Evolutionary conservation across 1,284 basidiomycete species (phyloP), one percentile per base, ranked within the genome.

Genomic region (Apiotrichum gamsii): DNA sequence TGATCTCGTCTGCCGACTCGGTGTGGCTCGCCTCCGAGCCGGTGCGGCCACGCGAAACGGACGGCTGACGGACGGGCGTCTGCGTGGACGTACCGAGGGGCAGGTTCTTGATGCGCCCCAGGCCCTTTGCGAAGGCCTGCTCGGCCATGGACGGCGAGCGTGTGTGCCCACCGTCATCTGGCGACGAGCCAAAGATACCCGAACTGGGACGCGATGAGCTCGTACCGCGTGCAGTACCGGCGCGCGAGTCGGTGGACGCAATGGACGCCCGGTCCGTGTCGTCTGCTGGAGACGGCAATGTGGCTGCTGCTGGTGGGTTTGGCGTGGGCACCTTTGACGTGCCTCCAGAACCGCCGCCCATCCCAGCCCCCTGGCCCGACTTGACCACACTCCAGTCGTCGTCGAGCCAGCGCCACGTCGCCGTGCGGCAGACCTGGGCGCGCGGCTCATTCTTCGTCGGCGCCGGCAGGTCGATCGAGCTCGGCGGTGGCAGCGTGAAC

Each of bases 381-480:
- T 41, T 41, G 15, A 51, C 49, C 10, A 91, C 83, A 5, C 78
- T 77, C 89, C 89, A 93, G 66, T 93, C 89, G 24, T 80, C 78
- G 65, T 93, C 88, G 47, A 87, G 82, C 89, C 89, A 93, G 23
- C 74, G 74, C 90, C 90, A 93, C 8, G 73, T 78, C 23, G 87
- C 87, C 13, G 80, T 82, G 36, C 85, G 80, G 65, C 82, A 83
- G 43, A 85, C 73, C 43, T 62, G 62, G 8, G 57, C 63, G 14
- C 53, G 47, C 2, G 67, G 67, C 39, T 72, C 69, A 0, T 49
- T 35, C 31, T 57, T 54, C 3, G 66, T 69, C 9, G 67, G 65
- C 13, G 60, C 52, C 2, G 70, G 70, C 1, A 72, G 49, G 34
- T 66, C 78, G 39, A 82, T 74, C 25, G 77, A 72, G 29, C 78